These are phyloP conservation scores for Inonotus obliquus DNA, from an alignment of 1,284 basidiomycete genomes.

Conservation along the genomic window DNA sequence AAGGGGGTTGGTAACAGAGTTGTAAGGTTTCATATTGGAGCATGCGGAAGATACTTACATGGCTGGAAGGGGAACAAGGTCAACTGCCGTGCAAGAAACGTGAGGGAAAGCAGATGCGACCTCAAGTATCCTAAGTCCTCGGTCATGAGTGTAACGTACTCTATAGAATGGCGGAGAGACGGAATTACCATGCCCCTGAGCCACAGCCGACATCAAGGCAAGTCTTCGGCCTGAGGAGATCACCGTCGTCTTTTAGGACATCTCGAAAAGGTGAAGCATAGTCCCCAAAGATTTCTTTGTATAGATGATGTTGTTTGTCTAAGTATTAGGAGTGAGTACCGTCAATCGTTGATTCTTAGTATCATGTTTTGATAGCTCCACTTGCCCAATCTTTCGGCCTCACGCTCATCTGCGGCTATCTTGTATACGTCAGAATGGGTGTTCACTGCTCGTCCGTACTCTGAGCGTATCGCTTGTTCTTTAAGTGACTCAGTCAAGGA, in stretches of 20 bases:
- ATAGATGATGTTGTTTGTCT: conserved; percentile 67
- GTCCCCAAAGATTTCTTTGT: conserved; percentile 53
- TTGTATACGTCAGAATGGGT: conserved; percentile 74
- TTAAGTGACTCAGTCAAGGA: conserved; percentile 62
- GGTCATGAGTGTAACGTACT: conserved; percentile 11
- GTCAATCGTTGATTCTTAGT: background rate
- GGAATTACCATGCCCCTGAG: conserved; percentile 63
- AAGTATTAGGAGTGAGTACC: conserved; percentile 10
- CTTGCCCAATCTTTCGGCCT: conserved; percentile 62
- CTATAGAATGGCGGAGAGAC: conserved; percentile 7
- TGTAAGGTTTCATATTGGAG: background rate
- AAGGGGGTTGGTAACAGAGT: background rate
- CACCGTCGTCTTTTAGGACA: conserved; percentile 16
- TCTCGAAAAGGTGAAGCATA: conserved; percentile 36
- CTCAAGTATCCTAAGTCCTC: conserved; percentile 59
- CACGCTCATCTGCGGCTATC: conserved; percentile 72
- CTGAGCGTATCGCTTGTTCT: conserved; percentile 52
- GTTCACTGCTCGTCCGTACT: conserved; percentile 66
- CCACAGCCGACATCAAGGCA: conserved; percentile 76
- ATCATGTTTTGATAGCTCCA: conserved; percentile 9
- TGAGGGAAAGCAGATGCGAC: conserved; percentile 67
- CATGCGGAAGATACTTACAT: conserved; percentile 37
- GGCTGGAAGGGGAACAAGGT: conserved; percentile 71
- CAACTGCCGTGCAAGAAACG: conserved; percentile 64
- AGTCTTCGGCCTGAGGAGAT: conserved; percentile 37